Evolutionary conservation across 805 yeast genomes (phyloP), one percentile per base, ranked within the genome.

Genomic region (Candida taoyuanica): DNA sequence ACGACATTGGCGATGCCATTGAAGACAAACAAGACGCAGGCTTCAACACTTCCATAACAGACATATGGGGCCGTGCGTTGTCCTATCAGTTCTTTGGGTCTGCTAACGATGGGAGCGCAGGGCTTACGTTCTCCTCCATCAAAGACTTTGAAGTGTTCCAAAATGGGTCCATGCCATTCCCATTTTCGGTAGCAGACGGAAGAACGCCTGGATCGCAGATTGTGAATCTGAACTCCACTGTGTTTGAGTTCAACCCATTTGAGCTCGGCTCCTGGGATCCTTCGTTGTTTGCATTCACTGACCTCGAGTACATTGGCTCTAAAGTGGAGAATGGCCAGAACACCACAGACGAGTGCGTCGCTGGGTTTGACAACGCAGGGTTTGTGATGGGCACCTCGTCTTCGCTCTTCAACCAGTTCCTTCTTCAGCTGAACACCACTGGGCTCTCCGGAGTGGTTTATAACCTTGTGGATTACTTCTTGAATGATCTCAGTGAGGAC

Each of bases 211-310:
- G 76, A 19, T 69, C 82, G 4, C 5, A 44, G 5, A 68, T 82
- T 34, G 63, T 83, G 34, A 69, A 73, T 43, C 56, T 62, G 23
- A 87, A 85, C 64, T 79, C 94, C 7, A 85, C 95, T 1, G 71
- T 70, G 36, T 75, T 79, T 46, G 76, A 78, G 47, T 59, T 76
- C 48, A 72, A 70, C 34, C 89, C 94, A 12, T 80, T 65, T 50
- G 85, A 81, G 55, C 62, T 87, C 53, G 96, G 96, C 12, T 79
- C 94, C 5, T 87, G 95, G 95, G 96, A 88, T 55, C 83, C 86
- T 12, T 66, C 81, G 2, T 61, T 85, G 38, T 67, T 71, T 39
- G 64, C 81, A 3, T 87, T 88, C 59, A 68, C 79, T 11, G 80
- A 82, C 43, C 65, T 71, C 40, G 71, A 77, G 58, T 86, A 82